Evolutionary conservation across 2,329 filamentous ascomycete genomes (phyloP).

Genomic region (Verruconis gallopava): DNA sequence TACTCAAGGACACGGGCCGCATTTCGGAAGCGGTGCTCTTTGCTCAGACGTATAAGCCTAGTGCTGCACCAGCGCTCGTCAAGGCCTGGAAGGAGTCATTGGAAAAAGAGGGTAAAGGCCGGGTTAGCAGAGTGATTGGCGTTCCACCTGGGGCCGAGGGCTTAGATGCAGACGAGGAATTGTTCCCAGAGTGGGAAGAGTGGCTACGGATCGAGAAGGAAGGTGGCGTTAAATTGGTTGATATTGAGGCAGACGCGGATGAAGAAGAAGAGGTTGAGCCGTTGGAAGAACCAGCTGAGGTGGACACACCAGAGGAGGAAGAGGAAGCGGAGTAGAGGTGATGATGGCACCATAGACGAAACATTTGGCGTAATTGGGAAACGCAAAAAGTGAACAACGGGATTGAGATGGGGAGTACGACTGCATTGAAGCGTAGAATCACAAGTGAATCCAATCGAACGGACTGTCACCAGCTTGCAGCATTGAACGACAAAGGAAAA

Average conservation of each 20-base stretch:
- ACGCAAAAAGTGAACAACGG: too few species aligned
- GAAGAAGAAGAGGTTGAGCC: conserved; percentile 22
- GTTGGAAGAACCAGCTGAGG: conserved; percentile 17
- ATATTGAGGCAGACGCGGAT: conserved; percentile 27
- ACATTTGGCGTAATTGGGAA: too few species aligned
- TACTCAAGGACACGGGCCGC: conserved; percentile 61
- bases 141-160: conserved; percentile 59
- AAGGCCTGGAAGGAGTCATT: conserved; percentile 69
- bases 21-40: conserved; percentile 81
- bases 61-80: conserved; percentile 53
- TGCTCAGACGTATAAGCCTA: conserved; percentile 90
- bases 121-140: conserved; percentile 72
- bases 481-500: too few species aligned
- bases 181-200: conserved; percentile 95
- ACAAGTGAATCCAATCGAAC: too few species aligned
- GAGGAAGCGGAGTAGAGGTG: conserved; percentile 1
- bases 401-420: too few species aligned
- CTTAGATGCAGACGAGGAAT: conserved; percentile 51
- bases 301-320: conserved; percentile 2
- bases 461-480: too few species aligned
- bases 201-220: conserved; percentile 71
- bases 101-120: conserved; percentile 73
- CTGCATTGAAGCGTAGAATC: too few species aligned
- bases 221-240: conserved; percentile 36
- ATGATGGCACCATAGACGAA: too few species aligned